A percentile compares a stretch with the other conserved stretches of the same genome.
phyloP scores from a whole-genome alignment of 257 asterid genomes.

The Sherardia arvensis region DNA sequence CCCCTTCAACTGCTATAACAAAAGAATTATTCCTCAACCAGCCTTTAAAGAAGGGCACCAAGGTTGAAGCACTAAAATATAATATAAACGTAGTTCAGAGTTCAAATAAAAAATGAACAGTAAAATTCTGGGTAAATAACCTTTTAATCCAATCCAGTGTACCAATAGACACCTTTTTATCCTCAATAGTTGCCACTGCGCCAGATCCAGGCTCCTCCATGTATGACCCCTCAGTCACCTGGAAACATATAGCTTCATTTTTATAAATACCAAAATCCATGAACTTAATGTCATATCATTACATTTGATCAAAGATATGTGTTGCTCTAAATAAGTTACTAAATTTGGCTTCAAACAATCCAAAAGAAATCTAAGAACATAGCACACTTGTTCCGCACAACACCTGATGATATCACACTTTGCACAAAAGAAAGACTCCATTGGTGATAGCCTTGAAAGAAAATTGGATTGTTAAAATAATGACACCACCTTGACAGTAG shows the following conservation, averaged over 20 bases:
- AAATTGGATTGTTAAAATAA: background rate
- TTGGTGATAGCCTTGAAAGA: background rate
- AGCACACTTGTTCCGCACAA: background rate
- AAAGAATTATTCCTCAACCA: background rate
- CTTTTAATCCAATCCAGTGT: constrained; percentile 91
- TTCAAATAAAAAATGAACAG: background rate
- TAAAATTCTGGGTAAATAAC: constrained; percentile 23
- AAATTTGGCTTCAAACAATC: background rate
- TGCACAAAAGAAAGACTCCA: background rate
- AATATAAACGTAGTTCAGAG: background rate
- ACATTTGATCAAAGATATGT: background rate
- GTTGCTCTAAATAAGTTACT: background rate
- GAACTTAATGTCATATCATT: background rate
- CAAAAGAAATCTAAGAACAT: background rate
- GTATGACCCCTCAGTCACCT: constrained; percentile 80
- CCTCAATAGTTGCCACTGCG: constrained; percentile 71
- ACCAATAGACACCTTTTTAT: constrained; percentile 75
- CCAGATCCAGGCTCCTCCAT: constrained; percentile 99
- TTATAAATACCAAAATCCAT: background rate
- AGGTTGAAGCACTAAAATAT: background rate
- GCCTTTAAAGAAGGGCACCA: background rate
- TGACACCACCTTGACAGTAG: constrained; percentile 44
- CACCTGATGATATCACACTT: background rate
- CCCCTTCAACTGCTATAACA: background rate
- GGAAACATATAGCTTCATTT: constrained; percentile 16